Conservation (phyloP, 495 filamentous ascomycete species). For the Penicillium bialowiezense region DNA sequence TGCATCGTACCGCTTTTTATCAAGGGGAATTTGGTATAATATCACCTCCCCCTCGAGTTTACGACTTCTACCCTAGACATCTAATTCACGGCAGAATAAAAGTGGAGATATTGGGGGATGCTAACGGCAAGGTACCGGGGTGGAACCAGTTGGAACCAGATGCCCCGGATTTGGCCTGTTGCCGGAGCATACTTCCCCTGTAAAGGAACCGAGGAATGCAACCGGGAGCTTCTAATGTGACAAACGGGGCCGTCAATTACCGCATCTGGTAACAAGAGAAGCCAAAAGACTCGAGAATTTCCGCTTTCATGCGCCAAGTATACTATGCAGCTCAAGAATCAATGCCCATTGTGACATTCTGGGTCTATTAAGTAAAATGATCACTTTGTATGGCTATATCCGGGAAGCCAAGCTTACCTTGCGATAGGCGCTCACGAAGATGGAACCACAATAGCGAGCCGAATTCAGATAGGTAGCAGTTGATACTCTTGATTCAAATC, state of each 20-base stretch:
- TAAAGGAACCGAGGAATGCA: conserved; percentile 11
- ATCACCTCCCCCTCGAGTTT: too few species aligned
- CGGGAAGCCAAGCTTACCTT: not conserved
- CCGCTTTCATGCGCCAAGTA: not conserved
- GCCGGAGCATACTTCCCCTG: not conserved
- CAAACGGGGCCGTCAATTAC: not conserved
- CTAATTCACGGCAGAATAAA: too few species aligned
- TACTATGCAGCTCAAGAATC: not conserved
- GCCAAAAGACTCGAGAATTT: not conserved
- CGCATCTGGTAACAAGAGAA: conserved; percentile 18
- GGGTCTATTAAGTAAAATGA: not conserved
- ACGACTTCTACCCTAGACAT: too few species aligned
- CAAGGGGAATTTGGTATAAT: too few species aligned
- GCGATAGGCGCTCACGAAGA: not conserved
- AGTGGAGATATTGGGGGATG: too few species aligned
- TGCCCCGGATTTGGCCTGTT: conserved; percentile 5
- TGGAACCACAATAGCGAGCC: not conserved
- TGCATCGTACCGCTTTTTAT: too few species aligned
- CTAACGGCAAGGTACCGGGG: too few species aligned
- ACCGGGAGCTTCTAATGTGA: conserved; percentile 12
- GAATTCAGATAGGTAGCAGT: not conserved
- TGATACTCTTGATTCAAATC: not conserved
- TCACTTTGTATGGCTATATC: too few species aligned
- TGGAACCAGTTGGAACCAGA: not conserved
- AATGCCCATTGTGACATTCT: not conserved